Evolutionary conservation across 192 early-diverging fungal species (phyloP), one percentile per base, ranked within the genome.

Genomic region (Coemansia sp.): DNA sequence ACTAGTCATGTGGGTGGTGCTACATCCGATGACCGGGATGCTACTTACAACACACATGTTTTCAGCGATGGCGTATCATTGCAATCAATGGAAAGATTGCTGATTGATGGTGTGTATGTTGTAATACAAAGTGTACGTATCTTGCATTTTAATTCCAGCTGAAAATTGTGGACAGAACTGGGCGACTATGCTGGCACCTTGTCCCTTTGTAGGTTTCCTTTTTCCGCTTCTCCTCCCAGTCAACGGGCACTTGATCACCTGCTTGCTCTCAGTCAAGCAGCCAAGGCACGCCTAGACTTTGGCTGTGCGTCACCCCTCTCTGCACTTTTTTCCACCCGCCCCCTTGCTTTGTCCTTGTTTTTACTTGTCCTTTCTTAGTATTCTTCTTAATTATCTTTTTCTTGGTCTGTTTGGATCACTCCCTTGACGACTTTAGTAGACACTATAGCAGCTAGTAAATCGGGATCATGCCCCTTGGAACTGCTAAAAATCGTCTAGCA

Each of bases 171-270:
- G 10, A 7, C 20, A 31, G 5, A 12, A 31, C 9, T 15, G 15
- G 54, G 54, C 13, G 27, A 29, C 54, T 31, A 31, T 57, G 24
- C 13, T 16, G 24, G 1, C 13, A n/a, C 34, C n/a, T 16, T 29
- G 1, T 1, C 59, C 59, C 18, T 38, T 61, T 34, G 59, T 34
- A 7, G 18, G 6, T 33, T 38, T 22, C 31, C 27, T 1, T n/a
- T 61, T 61, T 38, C 59, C 59, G 59, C 59, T 61, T 38, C n/a
- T 61, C 36, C 34, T 61, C 27, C 59, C 59, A 61, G 59, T 61
- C 34, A 40, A 61, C 59, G 59, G 59, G 9, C 33, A 36, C 33
- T 38, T 34, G 59, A 27, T 36, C 59, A 61, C 59, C 33, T 61
- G 59, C 34, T 61, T 61, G 33, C 59, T n/a, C 18, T 20, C 31